Conservation (phyloP, 2,329 filamentous ascomycete species). For the Epichloe uncinata region DNA sequence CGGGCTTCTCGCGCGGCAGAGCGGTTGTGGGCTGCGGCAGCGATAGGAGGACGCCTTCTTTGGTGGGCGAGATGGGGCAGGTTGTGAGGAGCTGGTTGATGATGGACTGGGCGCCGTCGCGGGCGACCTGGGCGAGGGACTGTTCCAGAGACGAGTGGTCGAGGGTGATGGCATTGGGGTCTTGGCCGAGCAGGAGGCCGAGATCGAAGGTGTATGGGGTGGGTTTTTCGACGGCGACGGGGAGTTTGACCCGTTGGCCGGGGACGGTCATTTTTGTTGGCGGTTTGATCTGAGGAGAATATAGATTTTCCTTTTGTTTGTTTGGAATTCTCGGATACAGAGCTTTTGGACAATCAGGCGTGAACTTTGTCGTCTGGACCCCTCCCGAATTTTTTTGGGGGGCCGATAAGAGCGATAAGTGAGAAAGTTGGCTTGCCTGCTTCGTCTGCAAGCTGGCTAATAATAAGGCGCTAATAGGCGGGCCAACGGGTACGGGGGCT, state of each 20-base stretch:
- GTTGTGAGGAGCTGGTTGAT: conserved; percentile 91
- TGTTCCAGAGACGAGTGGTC: conserved; percentile 44
- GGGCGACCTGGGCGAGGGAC: conserved; percentile 61
- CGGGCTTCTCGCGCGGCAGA: conserved; percentile 82
- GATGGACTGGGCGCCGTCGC: conserved; percentile 81
- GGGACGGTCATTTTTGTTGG: conserved; percentile 21
- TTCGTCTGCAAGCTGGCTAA: too few relatives aligned
- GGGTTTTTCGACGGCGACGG: conserved; percentile 61
- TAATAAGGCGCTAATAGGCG: too few relatives aligned
- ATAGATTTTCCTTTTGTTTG: background rate
- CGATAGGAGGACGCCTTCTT: conserved; percentile 60
- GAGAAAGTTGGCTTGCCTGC: too few relatives aligned
- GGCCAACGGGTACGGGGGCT: too few relatives aligned
- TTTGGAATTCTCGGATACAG: background rate
- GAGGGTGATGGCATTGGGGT: conserved; percentile 67
- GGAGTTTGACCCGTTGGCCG: conserved; percentile 34
- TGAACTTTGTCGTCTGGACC: background rate
- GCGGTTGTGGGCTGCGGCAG: conserved; percentile 58
- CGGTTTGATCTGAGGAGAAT: background rate
- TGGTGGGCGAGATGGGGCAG: conserved; percentile 60
- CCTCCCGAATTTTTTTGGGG: background rate
- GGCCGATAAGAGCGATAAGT: background rate
- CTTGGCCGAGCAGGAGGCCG: conserved; percentile 71
- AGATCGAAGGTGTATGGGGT: conserved; percentile 90
- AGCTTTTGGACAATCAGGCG: background rate